Evolutionary conservation across 2,329 filamentous ascomycete species (phyloP).

Genomic region (Diaporthe ilicicola): DNA sequence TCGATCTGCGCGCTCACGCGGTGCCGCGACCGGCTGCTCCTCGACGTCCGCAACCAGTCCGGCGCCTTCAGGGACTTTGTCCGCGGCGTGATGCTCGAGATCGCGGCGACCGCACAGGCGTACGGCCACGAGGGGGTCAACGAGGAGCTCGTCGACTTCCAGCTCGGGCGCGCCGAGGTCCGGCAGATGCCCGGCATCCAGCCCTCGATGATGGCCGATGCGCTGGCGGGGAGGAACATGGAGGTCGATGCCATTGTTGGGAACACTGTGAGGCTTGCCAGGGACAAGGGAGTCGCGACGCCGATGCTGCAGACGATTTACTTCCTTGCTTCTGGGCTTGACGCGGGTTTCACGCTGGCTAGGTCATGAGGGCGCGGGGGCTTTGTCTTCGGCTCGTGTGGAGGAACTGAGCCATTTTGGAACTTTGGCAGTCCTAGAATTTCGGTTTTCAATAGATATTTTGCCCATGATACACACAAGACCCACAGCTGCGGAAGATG

Average conservation of each 20-base stretch:
- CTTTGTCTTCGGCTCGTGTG: too few relatives aligned
- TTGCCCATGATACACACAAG: too few relatives aligned
- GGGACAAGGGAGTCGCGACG: constrained; percentile 69
- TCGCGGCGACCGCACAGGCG: constrained; percentile 69
- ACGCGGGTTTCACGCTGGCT: constrained; percentile 20
- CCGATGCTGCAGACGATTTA: constrained; percentile 66
- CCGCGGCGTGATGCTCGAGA: constrained; percentile 74
- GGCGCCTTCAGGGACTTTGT: background rate
- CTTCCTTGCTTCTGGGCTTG: constrained; percentile 21
- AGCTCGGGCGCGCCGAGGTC: constrained; percentile 70
- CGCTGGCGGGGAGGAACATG: constrained; percentile 71
- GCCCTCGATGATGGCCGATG: constrained; percentile 75
- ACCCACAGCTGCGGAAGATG: too few relatives aligned
- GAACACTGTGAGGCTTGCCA: constrained; percentile 73
- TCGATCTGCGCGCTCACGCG: constrained; percentile 74
- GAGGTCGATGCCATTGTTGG: constrained; percentile 78
- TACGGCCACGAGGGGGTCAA: constrained; percentile 71
- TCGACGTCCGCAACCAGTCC: constrained; percentile 5
- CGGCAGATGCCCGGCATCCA: constrained; percentile 70
- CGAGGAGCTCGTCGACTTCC: constrained; percentile 65
- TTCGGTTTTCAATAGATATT: background rate
- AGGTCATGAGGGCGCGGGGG: background rate
- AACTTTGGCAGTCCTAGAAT: background rate
- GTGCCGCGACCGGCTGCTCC: constrained; percentile 66
- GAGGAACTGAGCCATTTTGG: background rate